phyloP scores from a whole-genome alignment of 1,284 basidiomycete genomes.

The Ceratobasidium sp. region DNA sequence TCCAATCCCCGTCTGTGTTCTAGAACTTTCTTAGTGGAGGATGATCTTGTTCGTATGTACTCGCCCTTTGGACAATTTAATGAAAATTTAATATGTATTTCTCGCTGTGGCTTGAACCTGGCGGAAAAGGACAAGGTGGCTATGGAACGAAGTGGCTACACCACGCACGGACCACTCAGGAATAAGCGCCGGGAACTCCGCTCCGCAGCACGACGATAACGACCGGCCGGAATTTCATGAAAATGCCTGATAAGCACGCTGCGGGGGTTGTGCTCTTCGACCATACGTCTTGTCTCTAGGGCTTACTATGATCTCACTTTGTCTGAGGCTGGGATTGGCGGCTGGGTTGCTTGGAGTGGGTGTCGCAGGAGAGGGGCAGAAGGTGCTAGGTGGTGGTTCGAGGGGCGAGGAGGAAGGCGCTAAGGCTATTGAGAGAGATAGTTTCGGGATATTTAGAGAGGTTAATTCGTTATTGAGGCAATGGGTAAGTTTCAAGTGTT shows the following conservation, averaged over 20 bases:
- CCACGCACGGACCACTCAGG: too few relatives aligned
- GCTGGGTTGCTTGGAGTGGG: background rate
- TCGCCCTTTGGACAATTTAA: conserved; percentile 11
- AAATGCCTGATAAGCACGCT: too few relatives aligned
- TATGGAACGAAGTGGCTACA: too few relatives aligned
- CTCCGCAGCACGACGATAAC: too few relatives aligned
- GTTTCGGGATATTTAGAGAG: conserved; percentile 25
- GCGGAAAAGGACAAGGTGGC: too few relatives aligned
- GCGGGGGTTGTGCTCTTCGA: too few relatives aligned
- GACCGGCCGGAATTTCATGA: too few relatives aligned
- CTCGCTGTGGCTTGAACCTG: too few relatives aligned
- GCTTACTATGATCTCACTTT: too few relatives aligned
- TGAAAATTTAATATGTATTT: conserved; percentile 19
- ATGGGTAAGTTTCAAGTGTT: conserved; percentile 10
- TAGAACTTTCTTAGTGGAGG: background rate
- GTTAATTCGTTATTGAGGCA: conserved; percentile 28
- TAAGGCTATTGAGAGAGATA: background rate
- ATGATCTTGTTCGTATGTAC: background rate
- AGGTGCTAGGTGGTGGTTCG: background rate
- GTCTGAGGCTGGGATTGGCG: too few relatives aligned
- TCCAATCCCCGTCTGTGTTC: background rate
- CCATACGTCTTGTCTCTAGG: too few relatives aligned
- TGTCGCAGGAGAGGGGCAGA: background rate
- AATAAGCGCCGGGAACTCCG: too few relatives aligned
- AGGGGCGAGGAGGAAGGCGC: background rate